A percentile compares a stretch with the other conserved stretches of the same genome.
These are phyloP conservation scores for Pterocarpus santalinus DNA, from an alignment of 306 rosid species.

Conservation along the genomic window DNA sequence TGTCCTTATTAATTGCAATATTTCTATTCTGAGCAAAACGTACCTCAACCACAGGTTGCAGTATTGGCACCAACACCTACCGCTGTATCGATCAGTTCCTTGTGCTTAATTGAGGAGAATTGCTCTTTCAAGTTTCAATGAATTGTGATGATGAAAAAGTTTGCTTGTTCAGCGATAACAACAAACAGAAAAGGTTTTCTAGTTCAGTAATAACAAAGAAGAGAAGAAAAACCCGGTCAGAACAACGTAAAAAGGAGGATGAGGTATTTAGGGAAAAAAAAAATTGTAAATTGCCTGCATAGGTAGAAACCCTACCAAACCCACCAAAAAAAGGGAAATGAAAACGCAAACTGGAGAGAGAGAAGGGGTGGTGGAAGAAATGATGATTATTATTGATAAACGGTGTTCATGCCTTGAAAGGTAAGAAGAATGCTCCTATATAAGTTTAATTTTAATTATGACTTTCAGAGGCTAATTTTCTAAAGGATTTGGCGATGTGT, in stretches of 20 bases:
- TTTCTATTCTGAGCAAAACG: conserved; percentile 20
- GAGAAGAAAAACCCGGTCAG: not conserved
- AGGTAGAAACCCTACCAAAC: not conserved
- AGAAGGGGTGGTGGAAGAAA: not conserved
- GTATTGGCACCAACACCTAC: not conserved
- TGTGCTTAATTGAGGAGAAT: conserved; percentile 1
- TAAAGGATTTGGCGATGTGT: conserved; percentile 53
- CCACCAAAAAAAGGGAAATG: not conserved
- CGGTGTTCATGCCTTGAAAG: conserved; percentile 32
- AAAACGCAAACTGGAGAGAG: not conserved
- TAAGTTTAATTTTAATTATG: conserved; percentile 21
- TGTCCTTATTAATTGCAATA: not conserved
- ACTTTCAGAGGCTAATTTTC: conserved; percentile 5
- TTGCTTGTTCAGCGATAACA: not conserved
- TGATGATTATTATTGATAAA: not conserved
- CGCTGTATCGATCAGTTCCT: not conserved
- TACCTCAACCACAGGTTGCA: not conserved
- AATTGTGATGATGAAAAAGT: not conserved
- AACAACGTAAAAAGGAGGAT: not conserved
- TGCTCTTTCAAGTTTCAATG: not conserved
- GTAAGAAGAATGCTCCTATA: conserved; percentile 9
- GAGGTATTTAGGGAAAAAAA: not conserved
- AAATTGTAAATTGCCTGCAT: not conserved
- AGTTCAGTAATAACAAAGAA: not conserved
- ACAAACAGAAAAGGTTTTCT: too few relatives aligned